These are phyloP conservation scores for Solioccasus polychromus DNA, from an alignment of 768 basidiomycete genomes.

Conservation along the genomic window DNA sequence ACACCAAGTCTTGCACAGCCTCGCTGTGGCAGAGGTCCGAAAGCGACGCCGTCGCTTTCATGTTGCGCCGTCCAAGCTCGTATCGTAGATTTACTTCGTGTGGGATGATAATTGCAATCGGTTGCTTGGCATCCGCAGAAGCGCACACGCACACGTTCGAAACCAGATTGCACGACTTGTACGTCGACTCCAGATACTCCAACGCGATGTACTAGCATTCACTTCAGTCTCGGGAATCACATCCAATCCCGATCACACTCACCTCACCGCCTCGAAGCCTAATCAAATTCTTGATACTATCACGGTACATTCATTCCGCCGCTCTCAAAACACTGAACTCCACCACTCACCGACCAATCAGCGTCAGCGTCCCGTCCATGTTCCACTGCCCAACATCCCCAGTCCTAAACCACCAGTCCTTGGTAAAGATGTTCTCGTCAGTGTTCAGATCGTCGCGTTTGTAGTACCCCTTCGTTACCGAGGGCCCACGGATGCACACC, in stretches of 20 bases:
- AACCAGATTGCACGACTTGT: conserved; percentile 80
- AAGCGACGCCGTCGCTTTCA: conserved; percentile 43
- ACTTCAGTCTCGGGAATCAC: conserved; percentile 5
- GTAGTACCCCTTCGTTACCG: conserved; percentile 87
- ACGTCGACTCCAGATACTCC: conserved; percentile 82
- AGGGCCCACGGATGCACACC: conserved; percentile 83
- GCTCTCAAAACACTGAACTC: neutral
- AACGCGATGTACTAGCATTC: conserved; percentile 93
- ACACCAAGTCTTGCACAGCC: conserved; percentile 55
- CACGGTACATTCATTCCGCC: neutral
- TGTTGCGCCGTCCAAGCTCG: conserved; percentile 30
- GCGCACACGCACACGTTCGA: conserved; percentile 84
- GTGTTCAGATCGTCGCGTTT: conserved; percentile 87
- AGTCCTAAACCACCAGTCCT: conserved; percentile 91
- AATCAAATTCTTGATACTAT: conserved; percentile 88
- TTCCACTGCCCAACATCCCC: conserved; percentile 98
- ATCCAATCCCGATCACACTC: conserved; percentile 5
- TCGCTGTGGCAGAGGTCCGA: conserved; percentile 54
- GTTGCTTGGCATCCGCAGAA: conserved; percentile 68
- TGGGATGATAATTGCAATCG: conserved; percentile 83
- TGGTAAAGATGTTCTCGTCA: conserved; percentile 79
- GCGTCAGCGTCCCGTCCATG: conserved; percentile 77
- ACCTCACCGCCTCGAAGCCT: conserved; percentile 83
- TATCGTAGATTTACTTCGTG: conserved; percentile 76
- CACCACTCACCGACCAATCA: conserved; percentile 80